Evolutionary conservation across 495 filamentous ascomycete genomes (phyloP).

Genomic region (Penicillium salamii): DNA sequence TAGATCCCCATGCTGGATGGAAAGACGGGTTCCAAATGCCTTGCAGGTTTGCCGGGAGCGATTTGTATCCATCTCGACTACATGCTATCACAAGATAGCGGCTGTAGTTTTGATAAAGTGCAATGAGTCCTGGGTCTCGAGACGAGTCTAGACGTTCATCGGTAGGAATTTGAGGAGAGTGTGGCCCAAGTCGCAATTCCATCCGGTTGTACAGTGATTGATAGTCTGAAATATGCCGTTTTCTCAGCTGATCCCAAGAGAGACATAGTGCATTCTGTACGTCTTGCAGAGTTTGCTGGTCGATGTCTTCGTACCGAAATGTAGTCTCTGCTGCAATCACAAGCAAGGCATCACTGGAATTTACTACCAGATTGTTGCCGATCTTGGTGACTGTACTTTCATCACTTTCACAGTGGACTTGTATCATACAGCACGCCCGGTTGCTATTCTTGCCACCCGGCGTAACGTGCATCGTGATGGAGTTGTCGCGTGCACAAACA

Average conservation of each 20-base stretch:
- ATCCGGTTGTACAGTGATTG: constrained; percentile 31
- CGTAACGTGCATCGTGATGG: constrained; percentile 38
- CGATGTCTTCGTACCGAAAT: constrained; percentile 31
- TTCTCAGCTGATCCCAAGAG: constrained; percentile 19
- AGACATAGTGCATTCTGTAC: constrained; percentile 18
- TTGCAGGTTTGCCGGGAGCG: constrained; percentile 57
- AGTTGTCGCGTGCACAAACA: constrained; percentile 17
- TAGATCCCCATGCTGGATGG: constrained; percentile 50
- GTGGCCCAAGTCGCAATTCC: constrained; percentile 24
- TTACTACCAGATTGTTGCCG: constrained; percentile 31
- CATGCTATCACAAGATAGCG: constrained; percentile 47
- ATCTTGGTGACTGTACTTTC: constrained; percentile 22
- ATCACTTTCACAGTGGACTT: constrained; percentile 20
- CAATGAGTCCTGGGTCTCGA: constrained; percentile 37
- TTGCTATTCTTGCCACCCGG: constrained; percentile 35
- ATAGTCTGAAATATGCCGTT: constrained; percentile 33
- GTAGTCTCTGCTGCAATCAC: constrained; percentile 41
- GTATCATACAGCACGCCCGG: constrained; percentile 31
- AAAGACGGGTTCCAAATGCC: constrained; percentile 56
- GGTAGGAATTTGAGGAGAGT: constrained; percentile 25
- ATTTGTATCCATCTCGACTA: constrained; percentile 32
- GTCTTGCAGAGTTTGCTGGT: constrained; percentile 20
- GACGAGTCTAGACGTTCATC: constrained; percentile 22
- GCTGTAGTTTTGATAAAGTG: constrained; percentile 47
- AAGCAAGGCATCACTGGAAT: constrained; percentile 28